These are phyloP conservation scores for Pleurotus citrinopileatus DNA, from an alignment of 768 basidiomycete species.

Conservation along the genomic window DNA sequence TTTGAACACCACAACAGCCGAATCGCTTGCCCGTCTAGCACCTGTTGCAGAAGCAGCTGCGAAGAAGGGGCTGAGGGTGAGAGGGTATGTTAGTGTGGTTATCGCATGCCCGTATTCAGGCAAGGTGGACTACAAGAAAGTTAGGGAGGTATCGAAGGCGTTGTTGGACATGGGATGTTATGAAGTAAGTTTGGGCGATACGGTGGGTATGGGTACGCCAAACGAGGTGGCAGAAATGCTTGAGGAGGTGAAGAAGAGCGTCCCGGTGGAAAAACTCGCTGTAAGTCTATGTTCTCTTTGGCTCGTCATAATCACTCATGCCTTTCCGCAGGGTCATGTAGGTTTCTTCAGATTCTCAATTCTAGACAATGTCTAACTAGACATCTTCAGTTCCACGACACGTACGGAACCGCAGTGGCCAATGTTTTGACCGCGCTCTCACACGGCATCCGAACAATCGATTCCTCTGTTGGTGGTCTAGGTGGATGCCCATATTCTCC, in stretches of 20 bases:
- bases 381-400: constrained; percentile 75
- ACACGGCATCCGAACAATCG: constrained; percentile 78
- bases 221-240: constrained; percentile 64
- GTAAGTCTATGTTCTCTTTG: constrained; percentile 30
- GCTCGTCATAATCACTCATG: constrained; percentile 6
- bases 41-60: constrained; percentile 60
- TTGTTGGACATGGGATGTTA: constrained; percentile 91
- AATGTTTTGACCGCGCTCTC: constrained; percentile 72
- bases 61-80: constrained; percentile 63
- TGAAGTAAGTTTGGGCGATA: constrained; percentile 90
- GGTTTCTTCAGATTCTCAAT: constrained; percentile 21
- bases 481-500: constrained; percentile 97
- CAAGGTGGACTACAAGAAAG: constrained; percentile 56
- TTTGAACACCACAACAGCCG: constrained; percentile 70
- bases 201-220: constrained; percentile 84
- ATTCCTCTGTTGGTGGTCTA: constrained; percentile 82
- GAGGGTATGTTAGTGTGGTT: constrained; percentile 85
- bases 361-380: neutral
- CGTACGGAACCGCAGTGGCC: constrained; percentile 78
- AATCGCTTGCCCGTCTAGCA: constrained; percentile 63
- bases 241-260: constrained; percentile 59
- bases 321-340: constrained; percentile 49
- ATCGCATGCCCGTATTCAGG: constrained; percentile 90
- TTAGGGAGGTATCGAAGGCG: constrained; percentile 67
- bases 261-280: constrained; percentile 69